Percentiles rank a stretch among this genome's conserved stretches.
Evolutionary conservation across 768 basidiomycete species (phyloP).

Genomic region (Neoboletus brunneissimus): DNA sequence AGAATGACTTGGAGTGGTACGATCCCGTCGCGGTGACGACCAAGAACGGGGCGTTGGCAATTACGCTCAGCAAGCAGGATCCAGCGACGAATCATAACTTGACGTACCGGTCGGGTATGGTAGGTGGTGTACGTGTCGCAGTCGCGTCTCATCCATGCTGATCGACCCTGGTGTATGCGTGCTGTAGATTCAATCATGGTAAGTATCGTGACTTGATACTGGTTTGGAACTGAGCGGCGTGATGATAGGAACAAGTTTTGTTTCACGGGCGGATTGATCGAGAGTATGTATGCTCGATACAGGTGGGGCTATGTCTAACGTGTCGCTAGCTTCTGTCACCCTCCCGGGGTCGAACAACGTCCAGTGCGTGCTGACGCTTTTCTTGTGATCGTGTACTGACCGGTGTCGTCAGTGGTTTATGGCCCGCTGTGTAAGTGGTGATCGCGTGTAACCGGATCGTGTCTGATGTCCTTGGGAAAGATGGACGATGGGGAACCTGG

Average conservation of each 20-base stretch:
- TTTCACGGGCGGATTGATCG: conserved; percentile 76
- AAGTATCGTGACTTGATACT: not conserved
- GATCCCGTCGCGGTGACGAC: conserved; percentile 55
- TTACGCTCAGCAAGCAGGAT: conserved; percentile 46
- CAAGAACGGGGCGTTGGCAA: conserved; percentile 45
- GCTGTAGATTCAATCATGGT: conserved; percentile 32
- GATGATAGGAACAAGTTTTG: conserved; percentile 63
- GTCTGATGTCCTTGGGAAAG: conserved; percentile 23
- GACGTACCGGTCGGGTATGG: conserved; percentile 43
- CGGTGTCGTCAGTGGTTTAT: conserved; percentile 36
- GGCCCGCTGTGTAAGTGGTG: conserved; percentile 43
- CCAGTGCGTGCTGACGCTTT: conserved; percentile 20
- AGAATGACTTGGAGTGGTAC: conserved; percentile 55
- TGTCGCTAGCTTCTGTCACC: conserved; percentile 32
- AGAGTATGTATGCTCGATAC: conserved; percentile 27
- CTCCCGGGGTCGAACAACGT: conserved; percentile 43
- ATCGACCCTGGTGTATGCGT: conserved; percentile 18
- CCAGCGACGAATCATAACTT: conserved; percentile 45
- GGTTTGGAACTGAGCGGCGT: conserved; percentile 1
- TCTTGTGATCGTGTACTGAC: conserved; percentile 5
- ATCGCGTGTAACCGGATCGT: not conserved
- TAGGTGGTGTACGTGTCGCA: conserved; percentile 6
- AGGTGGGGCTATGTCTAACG: not conserved
- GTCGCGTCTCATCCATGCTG: conserved; percentile 18
- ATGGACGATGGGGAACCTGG: conserved; percentile 56